phyloP scores from a whole-genome alignment of 306 rosid species.

The Lathyrus sativus region DNA sequence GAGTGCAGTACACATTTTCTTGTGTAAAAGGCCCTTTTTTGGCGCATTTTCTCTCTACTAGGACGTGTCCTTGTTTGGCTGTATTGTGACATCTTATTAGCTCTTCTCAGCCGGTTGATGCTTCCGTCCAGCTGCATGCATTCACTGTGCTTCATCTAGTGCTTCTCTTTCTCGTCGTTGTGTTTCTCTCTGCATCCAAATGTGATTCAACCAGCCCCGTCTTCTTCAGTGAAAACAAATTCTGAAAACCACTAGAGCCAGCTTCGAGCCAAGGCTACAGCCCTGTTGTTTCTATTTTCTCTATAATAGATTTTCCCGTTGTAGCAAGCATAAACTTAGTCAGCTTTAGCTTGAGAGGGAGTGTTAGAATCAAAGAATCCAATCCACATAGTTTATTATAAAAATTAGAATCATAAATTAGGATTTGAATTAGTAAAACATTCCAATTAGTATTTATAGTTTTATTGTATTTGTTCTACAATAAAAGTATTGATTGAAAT shows the following conservation, averaged over 20 bases:
- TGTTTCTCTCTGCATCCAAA: not conserved
- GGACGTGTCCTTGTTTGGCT: not conserved
- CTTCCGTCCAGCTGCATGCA: not conserved
- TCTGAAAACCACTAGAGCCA: not conserved
- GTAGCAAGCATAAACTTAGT: too few species aligned
- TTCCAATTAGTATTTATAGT: not conserved
- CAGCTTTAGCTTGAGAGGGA: too few species aligned
- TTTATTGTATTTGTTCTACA: not conserved
- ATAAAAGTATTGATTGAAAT: slow-evolving; percentile 20
- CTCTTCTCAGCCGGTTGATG: not conserved
- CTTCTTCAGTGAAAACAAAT: not conserved
- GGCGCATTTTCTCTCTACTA: too few species aligned
- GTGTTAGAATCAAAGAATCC: too few species aligned
- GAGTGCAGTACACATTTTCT: too few species aligned
- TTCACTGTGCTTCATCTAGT: not conserved
- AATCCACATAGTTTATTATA: too few species aligned
- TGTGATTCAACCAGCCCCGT: not conserved
- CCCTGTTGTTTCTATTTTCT: not conserved
- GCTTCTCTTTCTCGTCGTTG: not conserved
- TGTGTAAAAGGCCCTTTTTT: too few species aligned
- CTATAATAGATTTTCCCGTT: not conserved
- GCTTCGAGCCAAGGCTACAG: not conserved
- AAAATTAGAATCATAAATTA: too few species aligned
- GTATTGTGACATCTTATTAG: not conserved
- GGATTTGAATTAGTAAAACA: not conserved